These are phyloP conservation scores for Trichophyton mentagrophytes DNA, from an alignment of 2,329 filamentous ascomycete species.

Conservation along the genomic window DNA sequence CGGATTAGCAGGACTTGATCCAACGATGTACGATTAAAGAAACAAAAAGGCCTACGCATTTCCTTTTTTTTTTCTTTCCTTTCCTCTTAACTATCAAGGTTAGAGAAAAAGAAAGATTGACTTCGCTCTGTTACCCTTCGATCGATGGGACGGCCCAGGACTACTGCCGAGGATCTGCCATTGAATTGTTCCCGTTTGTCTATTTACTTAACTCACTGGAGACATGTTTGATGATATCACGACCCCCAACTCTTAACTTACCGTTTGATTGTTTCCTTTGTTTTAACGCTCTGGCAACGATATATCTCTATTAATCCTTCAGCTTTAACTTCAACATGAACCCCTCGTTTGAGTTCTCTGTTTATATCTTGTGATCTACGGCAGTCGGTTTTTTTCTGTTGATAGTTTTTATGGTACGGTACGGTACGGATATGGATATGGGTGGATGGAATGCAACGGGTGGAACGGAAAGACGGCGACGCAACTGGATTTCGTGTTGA, in stretches of 20 bases:
- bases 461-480: not conserved
- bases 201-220: not conserved
- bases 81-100: not conserved
- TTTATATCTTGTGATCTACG: not conserved
- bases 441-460: no score
- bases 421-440: not conserved
- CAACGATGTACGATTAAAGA: not conserved
- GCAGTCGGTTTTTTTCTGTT: not conserved
- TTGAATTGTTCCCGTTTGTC: not conserved
- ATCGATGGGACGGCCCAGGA: not conserved
- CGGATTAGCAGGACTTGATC: constrained; percentile 1
- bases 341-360: not conserved
- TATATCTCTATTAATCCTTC: no score
- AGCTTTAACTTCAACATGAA: not conserved
- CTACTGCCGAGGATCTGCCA: not conserved
- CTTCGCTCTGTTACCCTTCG: no score
- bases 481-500: no score
- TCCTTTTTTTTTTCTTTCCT: not conserved
- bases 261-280: not conserved
- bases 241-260: not conserved
- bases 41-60: no score
- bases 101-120: not conserved
- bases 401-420: not conserved
- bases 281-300: no score
- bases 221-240: constrained; percentile 1